These are phyloP conservation scores for Gonium pectorale DNA, from an alignment of 139 green algal genomes.

Conservation along the genomic window DNA sequence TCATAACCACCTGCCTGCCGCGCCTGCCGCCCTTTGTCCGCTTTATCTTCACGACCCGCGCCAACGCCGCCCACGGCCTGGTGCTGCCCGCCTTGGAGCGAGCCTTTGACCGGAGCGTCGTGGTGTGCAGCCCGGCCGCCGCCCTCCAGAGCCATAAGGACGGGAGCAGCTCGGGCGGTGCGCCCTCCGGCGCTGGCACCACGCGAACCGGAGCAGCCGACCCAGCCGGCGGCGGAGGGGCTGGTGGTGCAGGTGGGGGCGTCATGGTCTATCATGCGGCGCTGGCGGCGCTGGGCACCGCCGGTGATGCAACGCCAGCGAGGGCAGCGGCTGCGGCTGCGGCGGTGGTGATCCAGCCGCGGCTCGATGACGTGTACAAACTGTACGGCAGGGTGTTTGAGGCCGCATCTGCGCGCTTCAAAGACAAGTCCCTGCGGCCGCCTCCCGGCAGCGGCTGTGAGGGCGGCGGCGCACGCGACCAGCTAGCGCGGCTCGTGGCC, in stretches of 20 bases:
- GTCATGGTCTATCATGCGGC: conserved; percentile 21
- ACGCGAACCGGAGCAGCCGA: no score
- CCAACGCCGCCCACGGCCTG: conserved; percentile 18
- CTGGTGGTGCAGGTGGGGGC: background rate
- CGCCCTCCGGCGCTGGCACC: background rate
- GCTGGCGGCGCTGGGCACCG: no score
- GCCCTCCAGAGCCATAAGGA: no score
- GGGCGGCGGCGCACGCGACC: no score
- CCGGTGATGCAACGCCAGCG: background rate
- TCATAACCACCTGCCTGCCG: background rate
- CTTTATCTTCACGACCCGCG: conserved; percentile 34
- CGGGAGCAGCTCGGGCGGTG: background rate
- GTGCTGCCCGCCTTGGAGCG: conserved; percentile 9
- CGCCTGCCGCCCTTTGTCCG: conserved; percentile 22
- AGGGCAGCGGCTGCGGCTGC: background rate
- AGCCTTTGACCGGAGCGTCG: background rate
- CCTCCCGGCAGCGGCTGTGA: background rate
- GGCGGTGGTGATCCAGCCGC: background rate
- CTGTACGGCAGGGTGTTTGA: background rate
- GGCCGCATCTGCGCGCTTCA: background rate
- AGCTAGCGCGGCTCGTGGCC: no score
- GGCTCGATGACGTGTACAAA: background rate
- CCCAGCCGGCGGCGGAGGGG: background rate
- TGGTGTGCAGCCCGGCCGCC: no score
- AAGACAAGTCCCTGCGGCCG: background rate